Percentiles rank a stretch among this genome's conserved stretches.
These are phyloP conservation scores for Lactarius akahatsu DNA, from an alignment of 768 basidiomycete genomes.

Conservation along the genomic window DNA sequence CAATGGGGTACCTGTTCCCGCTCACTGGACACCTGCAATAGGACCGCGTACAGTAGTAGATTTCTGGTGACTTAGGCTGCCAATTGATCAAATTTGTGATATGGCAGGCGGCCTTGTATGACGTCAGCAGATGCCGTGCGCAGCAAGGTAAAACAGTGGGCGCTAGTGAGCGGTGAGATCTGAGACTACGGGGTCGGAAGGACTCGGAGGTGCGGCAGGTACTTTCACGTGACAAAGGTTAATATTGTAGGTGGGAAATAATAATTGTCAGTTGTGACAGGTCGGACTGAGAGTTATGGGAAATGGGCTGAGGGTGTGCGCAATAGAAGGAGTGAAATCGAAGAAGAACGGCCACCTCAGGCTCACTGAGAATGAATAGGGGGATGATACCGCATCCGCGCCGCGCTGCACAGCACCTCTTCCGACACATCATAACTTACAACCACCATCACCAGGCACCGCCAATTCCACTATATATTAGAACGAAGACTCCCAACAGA, in stretches of 20 bases:
- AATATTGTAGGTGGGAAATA: too few relatives aligned
- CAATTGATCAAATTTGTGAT: too few relatives aligned
- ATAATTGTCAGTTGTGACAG: too few relatives aligned
- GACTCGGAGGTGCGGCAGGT: background rate
- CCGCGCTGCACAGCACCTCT: background rate
- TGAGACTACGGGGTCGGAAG: too few relatives aligned
- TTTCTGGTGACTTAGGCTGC: too few relatives aligned
- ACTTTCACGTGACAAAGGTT: background rate
- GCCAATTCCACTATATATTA: background rate
- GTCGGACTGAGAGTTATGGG: too few relatives aligned
- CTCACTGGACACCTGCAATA: background rate
- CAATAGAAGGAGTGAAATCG: background rate
- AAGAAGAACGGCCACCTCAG: background rate
- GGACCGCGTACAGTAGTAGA: too few relatives aligned
- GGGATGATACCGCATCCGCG: background rate
- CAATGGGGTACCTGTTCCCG: background rate
- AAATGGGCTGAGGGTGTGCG: too few relatives aligned
- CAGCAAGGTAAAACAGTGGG: too few relatives aligned
- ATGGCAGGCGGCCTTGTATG: too few relatives aligned
- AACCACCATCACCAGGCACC: background rate
- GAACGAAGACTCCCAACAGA: background rate
- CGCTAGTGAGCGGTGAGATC: too few relatives aligned
- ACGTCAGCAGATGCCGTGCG: too few relatives aligned
- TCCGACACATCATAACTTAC: background rate
- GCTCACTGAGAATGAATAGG: background rate